These are phyloP conservation scores for Aspergillus sp. DNA, from an alignment of 2,329 filamentous ascomycete genomes.

Conservation along the genomic window DNA sequence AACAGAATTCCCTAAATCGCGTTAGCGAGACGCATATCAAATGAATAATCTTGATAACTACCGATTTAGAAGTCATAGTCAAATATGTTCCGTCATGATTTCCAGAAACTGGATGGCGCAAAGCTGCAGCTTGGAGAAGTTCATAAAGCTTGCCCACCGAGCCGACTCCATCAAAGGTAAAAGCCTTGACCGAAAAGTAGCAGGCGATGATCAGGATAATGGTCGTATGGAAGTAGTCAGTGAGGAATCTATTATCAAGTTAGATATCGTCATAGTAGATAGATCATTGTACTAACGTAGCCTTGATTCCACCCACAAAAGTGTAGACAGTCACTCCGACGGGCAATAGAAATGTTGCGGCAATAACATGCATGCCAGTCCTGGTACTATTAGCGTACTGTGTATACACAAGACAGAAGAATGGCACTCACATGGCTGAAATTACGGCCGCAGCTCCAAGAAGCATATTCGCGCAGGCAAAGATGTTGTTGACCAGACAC, in stretches of 20 bases:
- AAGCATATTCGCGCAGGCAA: constrained; percentile 52
- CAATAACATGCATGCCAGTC: constrained; percentile 48
- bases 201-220: constrained; percentile 49
- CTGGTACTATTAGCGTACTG: constrained; percentile 18
- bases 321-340: constrained; percentile 38
- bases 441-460: constrained; percentile 43
- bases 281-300: constrained; percentile 20
- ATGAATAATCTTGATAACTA: constrained; percentile 25
- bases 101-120: constrained; percentile 44
- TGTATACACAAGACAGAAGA: background rate
- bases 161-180: constrained; percentile 43
- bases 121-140: constrained; percentile 43
- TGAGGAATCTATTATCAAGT: constrained; percentile 33
- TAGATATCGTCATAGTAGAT: background rate
- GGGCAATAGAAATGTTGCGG: constrained; percentile 44
- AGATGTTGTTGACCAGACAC: constrained; percentile 52
- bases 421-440: constrained; percentile 25
- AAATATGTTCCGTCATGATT: constrained; percentile 53
- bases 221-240: constrained; percentile 53
- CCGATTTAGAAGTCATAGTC: constrained; percentile 52
- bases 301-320: constrained; percentile 38
- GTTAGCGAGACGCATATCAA: background rate
- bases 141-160: constrained; percentile 48
- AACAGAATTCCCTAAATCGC: constrained; percentile 43
- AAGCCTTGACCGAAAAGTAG: constrained; percentile 47